Evolutionary conservation across 2,329 filamentous ascomycete species (phyloP), one percentile per base, ranked within the genome.

Genomic region (Harringtonia aguacate): DNA sequence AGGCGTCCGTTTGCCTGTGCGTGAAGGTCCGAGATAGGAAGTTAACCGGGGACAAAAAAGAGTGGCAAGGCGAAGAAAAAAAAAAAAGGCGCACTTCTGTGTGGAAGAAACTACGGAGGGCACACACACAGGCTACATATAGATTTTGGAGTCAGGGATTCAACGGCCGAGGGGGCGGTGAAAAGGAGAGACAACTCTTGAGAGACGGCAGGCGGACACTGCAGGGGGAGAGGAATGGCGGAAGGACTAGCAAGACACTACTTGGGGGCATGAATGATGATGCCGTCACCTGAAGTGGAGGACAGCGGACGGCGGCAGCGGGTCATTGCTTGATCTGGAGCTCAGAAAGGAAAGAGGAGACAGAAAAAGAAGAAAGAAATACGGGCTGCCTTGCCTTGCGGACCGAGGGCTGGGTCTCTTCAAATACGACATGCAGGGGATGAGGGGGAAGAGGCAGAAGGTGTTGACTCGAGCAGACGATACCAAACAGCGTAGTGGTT

Each of bases 1-100:
- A 27, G 68, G 62, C 50, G 20, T 72, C 64, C 72, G 77, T 76
- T 58, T 47, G 24, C 24, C 61, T 57, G 51, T 49, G 39, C 42
- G 49, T 15, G 28, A 21, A 24, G 36, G 20, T 8, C 8, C 31
- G 14, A 43, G 17, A 22, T 21, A 22, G 38, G 36, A n/a, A n/a
- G 17, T 29, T 30, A 39, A 39, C 24, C 10, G 24, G 24, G 24
- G 24, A 27, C 7, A 27, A 27, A 27, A 27, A 31, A 31, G 29
- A 15, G 29, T 9, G 29, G 31, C 7, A 34, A 34, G 31, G 31
- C 14, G 17, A 15, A 34, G 7, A 13, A 34, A 15, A 34, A 15
- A 34, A 5, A 13, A 34, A 15, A 34, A 7, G 31, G 17, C 17
- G 31, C 14, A 34, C 31, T 34, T 15, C 7, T 34, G 31, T 8